phyloP scores from a whole-genome alignment of 2,329 filamentous ascomycete genomes.

The Penicillium concentricum region DNA sequence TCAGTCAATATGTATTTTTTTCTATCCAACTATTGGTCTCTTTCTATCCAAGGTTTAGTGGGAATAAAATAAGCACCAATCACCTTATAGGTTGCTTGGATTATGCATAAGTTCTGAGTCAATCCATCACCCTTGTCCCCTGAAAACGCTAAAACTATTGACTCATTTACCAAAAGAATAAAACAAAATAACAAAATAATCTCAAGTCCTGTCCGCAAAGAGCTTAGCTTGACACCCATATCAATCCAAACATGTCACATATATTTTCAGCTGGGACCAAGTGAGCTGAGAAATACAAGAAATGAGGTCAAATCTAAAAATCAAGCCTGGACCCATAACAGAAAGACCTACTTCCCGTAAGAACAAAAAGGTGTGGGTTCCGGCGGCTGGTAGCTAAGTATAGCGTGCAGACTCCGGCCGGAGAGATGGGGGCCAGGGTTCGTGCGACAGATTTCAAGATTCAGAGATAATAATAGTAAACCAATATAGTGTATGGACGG shows the following conservation, averaged over 20 bases:
- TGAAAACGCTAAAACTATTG: neutral
- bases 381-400: slow-evolving; percentile 1
- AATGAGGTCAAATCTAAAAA: neutral
- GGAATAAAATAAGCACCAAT: neutral
- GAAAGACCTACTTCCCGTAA: neutral
- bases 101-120: neutral
- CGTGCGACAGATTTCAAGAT: neutral
- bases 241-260: too few species aligned
- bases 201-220: neutral
- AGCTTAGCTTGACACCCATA: neutral
- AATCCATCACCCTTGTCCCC: neutral
- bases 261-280: neutral
- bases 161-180: neutral
- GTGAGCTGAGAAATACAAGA: neutral
- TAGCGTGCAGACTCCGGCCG: neutral
- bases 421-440: slow-evolving; percentile 3
- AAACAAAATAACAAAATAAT: neutral
- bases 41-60: neutral
- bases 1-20: slow-evolving; percentile 13
- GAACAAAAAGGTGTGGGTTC: neutral
- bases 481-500: neutral
- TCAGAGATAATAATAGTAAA: slow-evolving; percentile 1
- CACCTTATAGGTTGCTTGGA: neutral
- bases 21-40: neutral
- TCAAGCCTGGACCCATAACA: neutral